Base-by-base conservation (phyloP, 2,329 filamentous ascomycete genomes). In the Hypoxylon sp. region DNA sequence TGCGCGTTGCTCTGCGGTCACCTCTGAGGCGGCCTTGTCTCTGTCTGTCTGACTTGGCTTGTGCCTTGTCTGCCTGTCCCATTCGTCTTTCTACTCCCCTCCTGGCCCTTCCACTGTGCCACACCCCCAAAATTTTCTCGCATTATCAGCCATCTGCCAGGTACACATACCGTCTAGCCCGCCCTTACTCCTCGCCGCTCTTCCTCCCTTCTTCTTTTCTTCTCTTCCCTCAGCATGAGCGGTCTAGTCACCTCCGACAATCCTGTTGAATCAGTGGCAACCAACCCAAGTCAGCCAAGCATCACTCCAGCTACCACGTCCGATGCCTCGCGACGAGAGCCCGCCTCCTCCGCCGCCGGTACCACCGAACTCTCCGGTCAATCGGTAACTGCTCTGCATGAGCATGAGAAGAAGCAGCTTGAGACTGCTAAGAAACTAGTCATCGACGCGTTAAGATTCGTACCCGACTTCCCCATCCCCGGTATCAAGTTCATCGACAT, bases 401-500 rank as follows among this genome's bases (percentile, higher is more conserved):
- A 69, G 32, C 72, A 74, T 52, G 75, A 76, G 61, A 72, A 74
- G 67, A 43, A 70, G 66, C 76, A 74, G 67, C 73, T 75, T 29
- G 63, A 67, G 47, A 69, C 58, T 23, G 74, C 75, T 56, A 77
- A 77, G 73, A 70, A 75, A 69, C 71, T 81, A 86, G 94, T 85
- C 85, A 81, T 89, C 77, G 81, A 82, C 72, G 88, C 91, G 65
- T 88, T 98, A 73, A 92, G 92, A 80, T 90, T 94, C 79, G 97
- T 93, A 83, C 88, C 90, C 76, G 93, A 98, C 85, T 98, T 97
- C 83, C 95, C 95, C 64, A 90, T 91, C 71, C 90, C 91, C 47
- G 95, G 96, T 79, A 95, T 99, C 77, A 86, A 97, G 75, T 99
- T 99, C 81, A 93, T 97, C 83, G 96, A 99, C 79, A 98, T 99